phyloP scores from a whole-genome alignment of 1,284 basidiomycete species.

The Mycosarcoma maydis region DNA sequence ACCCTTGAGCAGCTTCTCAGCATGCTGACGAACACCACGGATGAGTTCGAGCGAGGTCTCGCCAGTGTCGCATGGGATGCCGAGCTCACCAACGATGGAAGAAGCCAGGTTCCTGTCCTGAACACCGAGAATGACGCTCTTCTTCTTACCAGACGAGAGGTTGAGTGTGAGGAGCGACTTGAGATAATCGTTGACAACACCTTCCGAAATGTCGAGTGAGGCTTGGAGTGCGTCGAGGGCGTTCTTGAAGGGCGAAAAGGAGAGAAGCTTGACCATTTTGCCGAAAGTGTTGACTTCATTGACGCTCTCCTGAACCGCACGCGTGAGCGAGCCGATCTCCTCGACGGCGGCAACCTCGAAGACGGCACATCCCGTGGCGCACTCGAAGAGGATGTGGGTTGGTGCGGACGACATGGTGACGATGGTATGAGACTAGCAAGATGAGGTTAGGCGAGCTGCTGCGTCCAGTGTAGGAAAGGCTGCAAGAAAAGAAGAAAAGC shows the following conservation, averaged over 20 bases:
- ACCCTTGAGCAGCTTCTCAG: slow-evolving; percentile 85
- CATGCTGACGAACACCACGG: slow-evolving; percentile 91
- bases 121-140: slow-evolving; percentile 81
- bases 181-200: slow-evolving; percentile 86
- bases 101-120: slow-evolving; percentile 82
- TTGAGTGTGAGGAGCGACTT: slow-evolving; percentile 88
- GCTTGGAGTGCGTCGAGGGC: slow-evolving; percentile 96
- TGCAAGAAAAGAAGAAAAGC: neutral
- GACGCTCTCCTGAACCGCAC: slow-evolving; percentile 78
- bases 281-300: slow-evolving; percentile 86
- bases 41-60: slow-evolving; percentile 87
- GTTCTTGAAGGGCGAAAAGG: slow-evolving; percentile 93
- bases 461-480: neutral
- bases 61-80: slow-evolving; percentile 86
- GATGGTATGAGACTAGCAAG: neutral
- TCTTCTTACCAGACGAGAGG: slow-evolving; percentile 82
- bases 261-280: slow-evolving; percentile 91
- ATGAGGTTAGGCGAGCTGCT: neutral
- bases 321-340: slow-evolving; percentile 85
- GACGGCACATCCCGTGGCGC: slow-evolving; percentile 92
- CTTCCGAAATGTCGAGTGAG: slow-evolving; percentile 95
- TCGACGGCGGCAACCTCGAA: slow-evolving; percentile 90
- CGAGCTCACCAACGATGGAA: slow-evolving; percentile 80
- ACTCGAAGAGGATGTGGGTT: slow-evolving; percentile 89
- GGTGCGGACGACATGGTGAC: slow-evolving; percentile 64